Base-by-base conservation (phyloP, 164 flowering plant genomes). In the Pachysandra terminalis region DNA sequence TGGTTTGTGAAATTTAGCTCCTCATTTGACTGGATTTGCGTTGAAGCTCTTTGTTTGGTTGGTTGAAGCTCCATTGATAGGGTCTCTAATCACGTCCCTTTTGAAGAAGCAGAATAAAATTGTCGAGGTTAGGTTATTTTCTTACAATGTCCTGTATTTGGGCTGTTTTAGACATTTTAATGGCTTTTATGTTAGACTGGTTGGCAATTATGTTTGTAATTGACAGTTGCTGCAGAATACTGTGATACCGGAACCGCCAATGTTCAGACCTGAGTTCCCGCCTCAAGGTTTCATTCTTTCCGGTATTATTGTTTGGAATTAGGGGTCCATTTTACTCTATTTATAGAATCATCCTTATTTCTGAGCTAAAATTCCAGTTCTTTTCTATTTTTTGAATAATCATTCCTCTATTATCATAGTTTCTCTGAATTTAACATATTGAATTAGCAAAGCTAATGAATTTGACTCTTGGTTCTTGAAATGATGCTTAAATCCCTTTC, bases 261-360 rank as follows among this genome's bases (percentile, higher is more conserved):
- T 95, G 99, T 95, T 79, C 63, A 82, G 73, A 64, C 99, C 99
- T 15, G 97, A 89, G 79, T 95, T 72, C 74, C 97, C 96, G 73
- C 89, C 96, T 19, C 97, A 92, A 89, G 97, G 99, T 92, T 74
- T 49, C 23, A 14, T 37, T 51, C 59, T 63, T 51, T 54, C 16
- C 23, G 48, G 52, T 63, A 19, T 26, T 13, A 22, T 32, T n/a
- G 10, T 40, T 62, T 22, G 16, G 19, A 23, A 62, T 24, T 62
- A 27, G 5, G 26, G 13, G 27, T 56, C 59, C 27, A 23, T 21
- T 13, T 56, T 9, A 22, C 14, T n/a, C 10, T 56, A 4, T 12
- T 28, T 60, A 57, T 10, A 35, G 40, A 19, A 5, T 10, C 17
- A 45, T 45, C 51, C 51, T 12, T 1, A 45, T 10, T 45, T 45